Percentiles rank a stretch among this genome's conserved stretches.
Conservation (phyloP, 768 basidiomycete species). For the Leccinum longicurvipes region DNA sequence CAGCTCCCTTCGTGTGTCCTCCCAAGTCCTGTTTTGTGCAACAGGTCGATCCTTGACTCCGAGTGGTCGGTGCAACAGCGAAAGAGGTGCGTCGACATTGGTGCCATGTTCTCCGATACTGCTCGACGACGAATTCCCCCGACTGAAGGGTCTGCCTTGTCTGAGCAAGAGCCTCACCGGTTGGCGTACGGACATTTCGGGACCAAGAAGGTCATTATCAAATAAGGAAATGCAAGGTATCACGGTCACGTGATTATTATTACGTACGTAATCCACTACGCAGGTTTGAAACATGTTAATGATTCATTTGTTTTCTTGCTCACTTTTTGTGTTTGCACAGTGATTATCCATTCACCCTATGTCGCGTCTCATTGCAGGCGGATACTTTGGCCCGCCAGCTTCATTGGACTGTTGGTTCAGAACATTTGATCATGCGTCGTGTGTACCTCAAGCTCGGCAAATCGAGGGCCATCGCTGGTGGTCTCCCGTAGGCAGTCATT, state of each 20-base stretch:
- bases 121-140: constrained; percentile 21
- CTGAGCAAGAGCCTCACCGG: constrained; percentile 7
- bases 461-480: too few species aligned
- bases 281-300: too few species aligned
- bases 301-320: too few species aligned
- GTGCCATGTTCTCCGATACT: not conserved
- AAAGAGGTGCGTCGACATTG: constrained; percentile 20
- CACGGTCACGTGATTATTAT: not conserved
- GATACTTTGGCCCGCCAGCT: too few species aligned
- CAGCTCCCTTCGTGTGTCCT: constrained; percentile 62
- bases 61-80: constrained; percentile 59
- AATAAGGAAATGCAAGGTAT: constrained; percentile 12
- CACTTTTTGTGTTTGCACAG: too few species aligned
- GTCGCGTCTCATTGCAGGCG: too few species aligned
- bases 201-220: constrained; percentile 15
- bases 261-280: too few species aligned
- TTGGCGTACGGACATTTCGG: constrained; percentile 20
- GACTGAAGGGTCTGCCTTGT: constrained; percentile 6
- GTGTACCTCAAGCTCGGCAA: too few species aligned
- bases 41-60: constrained; percentile 73
- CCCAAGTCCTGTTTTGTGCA: constrained; percentile 53
- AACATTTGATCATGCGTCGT: too few species aligned
- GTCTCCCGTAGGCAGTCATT: too few species aligned
- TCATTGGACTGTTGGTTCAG: too few species aligned
- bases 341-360: too few species aligned